Conservation (phyloP, 805 yeast genomes). For the Pichia gijzeniarum region DNA sequence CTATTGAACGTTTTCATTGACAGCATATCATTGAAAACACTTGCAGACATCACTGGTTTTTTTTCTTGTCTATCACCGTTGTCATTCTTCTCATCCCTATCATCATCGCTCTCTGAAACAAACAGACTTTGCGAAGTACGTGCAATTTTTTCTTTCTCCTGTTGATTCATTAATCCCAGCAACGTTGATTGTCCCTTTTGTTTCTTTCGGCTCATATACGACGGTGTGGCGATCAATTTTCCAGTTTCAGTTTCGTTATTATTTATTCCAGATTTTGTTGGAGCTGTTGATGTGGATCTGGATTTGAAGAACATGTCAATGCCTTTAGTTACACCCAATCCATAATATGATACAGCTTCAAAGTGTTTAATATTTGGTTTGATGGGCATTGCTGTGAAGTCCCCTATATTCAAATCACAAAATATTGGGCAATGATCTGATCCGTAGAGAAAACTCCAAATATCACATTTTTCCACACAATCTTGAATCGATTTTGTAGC, state of each 20-base stretch:
- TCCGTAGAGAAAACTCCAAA: conserved; percentile 69
- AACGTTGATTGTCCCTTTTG: conserved; percentile 13
- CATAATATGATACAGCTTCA: conserved; percentile 49
- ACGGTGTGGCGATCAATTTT: conserved; percentile 3
- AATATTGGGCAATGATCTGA: conserved; percentile 94
- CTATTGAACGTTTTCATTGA: conserved; percentile 10
- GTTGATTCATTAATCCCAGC: not conserved
- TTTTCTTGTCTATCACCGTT: not conserved
- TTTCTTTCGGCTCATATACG: conserved; percentile 19
- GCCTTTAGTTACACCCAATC: conserved; percentile 26
- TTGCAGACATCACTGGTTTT: not conserved
- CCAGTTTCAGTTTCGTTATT: not conserved
- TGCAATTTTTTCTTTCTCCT: not conserved
- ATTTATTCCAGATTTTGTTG: not conserved
- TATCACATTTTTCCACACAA: conserved; percentile 34
- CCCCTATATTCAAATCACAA: conserved; percentile 46
- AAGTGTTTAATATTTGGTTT: conserved; percentile 31
- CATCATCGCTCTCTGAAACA: conserved; percentile 16
- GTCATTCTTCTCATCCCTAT: conserved; percentile 13
- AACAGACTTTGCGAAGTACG: conserved; percentile 6
- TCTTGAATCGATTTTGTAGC: conserved; percentile 36
- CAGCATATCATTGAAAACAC: conserved; percentile 21
- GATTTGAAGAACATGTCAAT: conserved; percentile 28
- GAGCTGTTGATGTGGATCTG: not conserved
- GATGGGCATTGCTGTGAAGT: not conserved